Evolutionary conservation across 306 rosid species (phyloP), one percentile per base, ranked within the genome.

Genomic region (Castanopsis chinensis): DNA sequence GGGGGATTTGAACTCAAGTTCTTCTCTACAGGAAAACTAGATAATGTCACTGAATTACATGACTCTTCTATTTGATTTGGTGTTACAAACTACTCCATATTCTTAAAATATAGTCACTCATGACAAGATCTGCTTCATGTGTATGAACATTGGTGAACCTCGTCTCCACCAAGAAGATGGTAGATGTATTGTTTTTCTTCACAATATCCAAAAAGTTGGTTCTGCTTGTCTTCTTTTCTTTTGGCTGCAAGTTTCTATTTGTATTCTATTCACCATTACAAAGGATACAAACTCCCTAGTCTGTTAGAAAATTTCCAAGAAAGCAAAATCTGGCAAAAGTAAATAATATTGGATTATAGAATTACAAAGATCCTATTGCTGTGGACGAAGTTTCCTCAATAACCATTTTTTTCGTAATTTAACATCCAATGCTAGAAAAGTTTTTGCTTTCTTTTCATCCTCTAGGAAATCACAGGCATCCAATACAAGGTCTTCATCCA

Each of bases 401-500:
- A 92, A 81, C 95, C 97, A 92, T 72, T 89, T 92, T 74, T 84
- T 89, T 51, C 97, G 82, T 57, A 90, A 65, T 74, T 90, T 89
- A 17, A 81, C 83, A 82, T 83, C 91, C 79, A 92, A 78, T 23
- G 94, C 93, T 30, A 90, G 80, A 83, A 92, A 92, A 19, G 93
- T 92, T 85, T 83, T 92, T 14, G 94, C 94, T 75, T 90, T 92
- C 80, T 78, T 87, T 60, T 87, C 97, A 80, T 92, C 95, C 89
- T 92, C 97, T 33, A 92, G 73, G 61, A 87, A 81, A 79, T 92
- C 95, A 25, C 95, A 92, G 28, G 97, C 95, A 81, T 90, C 97
- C 82, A 92, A 82, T 74, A 92, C 83, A 71, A 92, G 87, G 28
- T 92, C 97, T 59, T 92, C 97, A 81, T 92, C 95, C 90, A 92